A percentile compares a stretch with the other conserved stretches of the same genome.
These are phyloP conservation scores for Crithidia fasciculata DNA, from an alignment of 208 protist species.

Conservation along the genomic window DNA sequence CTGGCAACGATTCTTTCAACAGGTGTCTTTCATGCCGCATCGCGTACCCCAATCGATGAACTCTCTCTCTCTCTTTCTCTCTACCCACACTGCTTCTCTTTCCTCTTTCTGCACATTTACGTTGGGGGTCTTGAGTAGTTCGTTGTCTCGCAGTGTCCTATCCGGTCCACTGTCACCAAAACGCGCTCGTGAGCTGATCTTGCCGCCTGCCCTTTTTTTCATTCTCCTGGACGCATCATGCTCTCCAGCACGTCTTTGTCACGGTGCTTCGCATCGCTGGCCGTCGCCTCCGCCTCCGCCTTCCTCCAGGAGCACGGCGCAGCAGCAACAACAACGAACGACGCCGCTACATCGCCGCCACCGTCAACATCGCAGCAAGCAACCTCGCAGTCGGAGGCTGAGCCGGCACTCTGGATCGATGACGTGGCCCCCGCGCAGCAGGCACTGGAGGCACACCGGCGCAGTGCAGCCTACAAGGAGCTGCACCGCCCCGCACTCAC, in stretches of 20 bases:
- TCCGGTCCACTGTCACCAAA: neutral
- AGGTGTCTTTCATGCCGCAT: neutral
- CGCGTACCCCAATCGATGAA: neutral
- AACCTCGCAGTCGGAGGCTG: neutral
- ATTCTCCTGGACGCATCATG: constrained; percentile 18
- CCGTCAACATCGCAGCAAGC: no score
- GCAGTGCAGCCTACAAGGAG: constrained; percentile 81
- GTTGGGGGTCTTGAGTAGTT: no score
- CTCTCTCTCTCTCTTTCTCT: neutral
- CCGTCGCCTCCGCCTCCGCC: constrained; percentile 33
- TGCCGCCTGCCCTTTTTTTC: neutral
- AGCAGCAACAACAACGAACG: neutral
- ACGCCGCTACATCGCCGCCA: neutral
- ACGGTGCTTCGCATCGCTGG: constrained; percentile 42
- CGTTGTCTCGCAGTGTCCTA: no score
- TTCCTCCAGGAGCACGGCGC: constrained; percentile 25
- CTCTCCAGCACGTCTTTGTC: constrained; percentile 31
- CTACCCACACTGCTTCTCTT: neutral
- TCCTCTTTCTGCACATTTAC: neutral
- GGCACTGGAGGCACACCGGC: constrained; percentile 57
- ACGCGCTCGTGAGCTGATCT: neutral
- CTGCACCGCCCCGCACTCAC: constrained; percentile 85
- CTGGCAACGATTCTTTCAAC: neutral
- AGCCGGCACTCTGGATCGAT: constrained; percentile 75
- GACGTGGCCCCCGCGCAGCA: constrained; percentile 49